Percentiles rank a stretch among this genome's conserved stretches.
Evolutionary conservation across 495 filamentous ascomycete genomes (phyloP).

Genomic region (Wilcoxina mikolae): DNA sequence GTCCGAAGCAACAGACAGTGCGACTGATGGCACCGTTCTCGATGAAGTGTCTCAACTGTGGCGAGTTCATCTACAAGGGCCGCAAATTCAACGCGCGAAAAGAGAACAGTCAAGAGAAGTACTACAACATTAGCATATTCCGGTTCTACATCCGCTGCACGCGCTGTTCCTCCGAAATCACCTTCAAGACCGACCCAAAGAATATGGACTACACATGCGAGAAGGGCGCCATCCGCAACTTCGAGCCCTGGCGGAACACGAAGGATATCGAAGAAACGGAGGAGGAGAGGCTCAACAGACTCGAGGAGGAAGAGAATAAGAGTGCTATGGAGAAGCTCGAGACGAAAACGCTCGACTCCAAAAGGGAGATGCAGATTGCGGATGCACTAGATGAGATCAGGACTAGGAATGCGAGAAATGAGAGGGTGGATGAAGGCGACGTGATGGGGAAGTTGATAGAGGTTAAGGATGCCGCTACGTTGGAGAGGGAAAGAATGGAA

Average conservation of each 20-base stretch:
- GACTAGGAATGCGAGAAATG: conserved; percentile 72
- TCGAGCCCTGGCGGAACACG: conserved; percentile 70
- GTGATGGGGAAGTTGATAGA: conserved; percentile 37
- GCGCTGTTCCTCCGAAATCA: conserved; percentile 73
- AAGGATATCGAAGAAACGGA: conserved; percentile 65
- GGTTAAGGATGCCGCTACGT: conserved; percentile 36
- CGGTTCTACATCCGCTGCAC: conserved; percentile 95
- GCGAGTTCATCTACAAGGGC: conserved; percentile 93
- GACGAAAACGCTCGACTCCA: conserved; percentile 78
- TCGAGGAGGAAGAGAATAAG: conserved; percentile 58
- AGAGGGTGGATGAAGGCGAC: conserved; percentile 51
- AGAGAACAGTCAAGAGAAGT: conserved; percentile 82
- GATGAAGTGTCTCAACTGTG: conserved; percentile 83
- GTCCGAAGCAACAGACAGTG: conserved; percentile 72
- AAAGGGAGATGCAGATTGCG: conserved; percentile 90
- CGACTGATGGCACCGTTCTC: conserved; percentile 95
- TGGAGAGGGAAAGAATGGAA: conserved; percentile 51
- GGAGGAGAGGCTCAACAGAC: conserved; percentile 67
- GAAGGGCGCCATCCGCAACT: conserved; percentile 77
- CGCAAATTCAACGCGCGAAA: conserved; percentile 97
- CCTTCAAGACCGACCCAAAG: conserved; percentile 88
- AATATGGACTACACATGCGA: conserved; percentile 86
- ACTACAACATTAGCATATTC: conserved; percentile 76
- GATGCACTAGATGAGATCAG: conserved; percentile 93
- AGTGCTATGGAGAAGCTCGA: conserved; percentile 70